Evolutionary conservation across 2,329 filamentous ascomycete species (phyloP).

Genomic region (Mariannaea elegans): DNA sequence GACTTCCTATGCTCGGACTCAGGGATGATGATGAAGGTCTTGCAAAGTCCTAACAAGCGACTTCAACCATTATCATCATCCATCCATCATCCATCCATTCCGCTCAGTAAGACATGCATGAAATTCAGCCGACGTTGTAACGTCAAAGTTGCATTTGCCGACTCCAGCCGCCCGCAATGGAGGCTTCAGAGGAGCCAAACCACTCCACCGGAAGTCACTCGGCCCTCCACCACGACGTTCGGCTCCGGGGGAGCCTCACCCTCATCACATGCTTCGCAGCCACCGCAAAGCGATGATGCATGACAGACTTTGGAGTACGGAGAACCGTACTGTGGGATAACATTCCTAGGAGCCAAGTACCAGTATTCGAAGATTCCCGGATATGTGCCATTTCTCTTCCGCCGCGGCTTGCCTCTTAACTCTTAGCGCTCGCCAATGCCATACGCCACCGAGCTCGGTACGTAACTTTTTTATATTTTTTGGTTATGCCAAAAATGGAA

Average conservation of each 20-base stretch:
- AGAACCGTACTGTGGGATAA: too few relatives aligned
- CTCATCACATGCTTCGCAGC: too few relatives aligned
- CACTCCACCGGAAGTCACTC: too few relatives aligned
- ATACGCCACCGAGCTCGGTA: not conserved
- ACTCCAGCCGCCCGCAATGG: constrained; percentile 9
- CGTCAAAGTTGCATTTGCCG: constrained; percentile 1
- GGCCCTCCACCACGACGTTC: too few relatives aligned
- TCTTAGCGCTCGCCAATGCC: too few relatives aligned
- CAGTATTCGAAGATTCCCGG: too few relatives aligned
- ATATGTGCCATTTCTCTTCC: too few relatives aligned
- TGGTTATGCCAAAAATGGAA: not conserved
- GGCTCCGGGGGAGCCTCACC: not conserved
- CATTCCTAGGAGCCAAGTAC: too few relatives aligned
- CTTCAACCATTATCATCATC: not conserved
- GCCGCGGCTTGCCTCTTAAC: too few relatives aligned
- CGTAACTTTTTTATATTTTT: not conserved
- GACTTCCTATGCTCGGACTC: not conserved
- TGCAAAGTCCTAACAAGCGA: not conserved
- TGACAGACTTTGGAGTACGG: too few relatives aligned
- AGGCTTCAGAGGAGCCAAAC: not conserved
- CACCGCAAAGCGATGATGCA: too few relatives aligned
- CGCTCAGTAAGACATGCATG: constrained; percentile 12
- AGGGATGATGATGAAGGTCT: not conserved
- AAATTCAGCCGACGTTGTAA: constrained; percentile 5
- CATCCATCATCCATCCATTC: not conserved